Evolutionary conservation across 129 eudicot genomes (phyloP), one percentile per base, ranked within the genome.

Genomic region (Sambucus nigra): DNA sequence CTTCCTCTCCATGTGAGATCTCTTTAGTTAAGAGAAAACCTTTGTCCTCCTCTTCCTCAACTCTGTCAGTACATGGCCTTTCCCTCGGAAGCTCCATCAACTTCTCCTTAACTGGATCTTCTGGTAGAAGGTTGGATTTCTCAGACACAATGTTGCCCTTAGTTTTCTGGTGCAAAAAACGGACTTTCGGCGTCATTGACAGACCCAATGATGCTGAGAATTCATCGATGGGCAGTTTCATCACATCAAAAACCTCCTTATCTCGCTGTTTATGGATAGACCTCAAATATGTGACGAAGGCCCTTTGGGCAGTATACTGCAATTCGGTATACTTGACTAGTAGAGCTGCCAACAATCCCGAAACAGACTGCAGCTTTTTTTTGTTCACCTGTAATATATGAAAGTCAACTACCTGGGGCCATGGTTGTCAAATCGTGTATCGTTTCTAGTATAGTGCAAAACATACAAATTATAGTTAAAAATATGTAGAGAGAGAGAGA

Each of bases 161-260:
- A 4, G 25, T 61, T 68, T 78, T 82, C 62, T 71, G 95, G 27
- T 76, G 76, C 14, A 91, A 67, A 67, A 78, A 79, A 17, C 95
- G 88, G 55, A 85, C 71, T 68, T 82, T 80, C 46, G 99, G 99
- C 22, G 99, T 91, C 89, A 82, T 81, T 6, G 99, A 95, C 63
- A 91, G 78, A 62, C 99, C 99, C 67, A 85, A 55, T 60, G 99
- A 91, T 63, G 95, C 99, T 21, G 95, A 66, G 57, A 58, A 91
- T 39, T 82, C 99, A 49, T 85, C 95, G 53, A 86, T 73, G 6
- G 94, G 86, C 48, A 91, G 94, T 57, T 91, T 82, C 23, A 57
- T 69, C 62, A 85, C 89, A 31, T 86, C 94, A 60, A 91, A 86
- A 56, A 86, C 60, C 61, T 85, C 95, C 76, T 91, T 91, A 61